Conservation (phyloP, 2,329 filamentous ascomycete species). For the Pseudocercospora crystallina region DNA sequence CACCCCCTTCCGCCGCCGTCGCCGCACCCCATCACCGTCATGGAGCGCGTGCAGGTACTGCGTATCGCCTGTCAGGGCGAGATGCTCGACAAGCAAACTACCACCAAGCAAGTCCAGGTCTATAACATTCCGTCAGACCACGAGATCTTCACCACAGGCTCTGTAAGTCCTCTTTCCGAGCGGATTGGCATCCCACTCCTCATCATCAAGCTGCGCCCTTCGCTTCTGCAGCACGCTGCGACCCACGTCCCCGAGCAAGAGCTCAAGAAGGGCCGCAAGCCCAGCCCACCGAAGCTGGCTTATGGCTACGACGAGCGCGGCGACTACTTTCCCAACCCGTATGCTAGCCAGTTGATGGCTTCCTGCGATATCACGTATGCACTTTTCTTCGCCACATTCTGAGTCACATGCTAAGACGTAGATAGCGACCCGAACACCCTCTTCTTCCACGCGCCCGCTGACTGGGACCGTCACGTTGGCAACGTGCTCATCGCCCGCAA, state of each 20-base stretch:
- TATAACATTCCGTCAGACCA: background rate
- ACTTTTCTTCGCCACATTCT: background rate
- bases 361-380: background rate
- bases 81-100: background rate
- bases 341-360: slow-evolving; percentile 1
- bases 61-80: slow-evolving; percentile 5
- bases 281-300: background rate
- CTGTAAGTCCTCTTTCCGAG: background rate
- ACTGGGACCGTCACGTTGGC: slow-evolving; percentile 1
- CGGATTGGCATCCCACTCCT: background rate
- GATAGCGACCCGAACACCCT: no score
- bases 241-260: background rate
- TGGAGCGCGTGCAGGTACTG: background rate
- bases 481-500: slow-evolving; percentile 5
- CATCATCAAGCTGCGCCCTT: slow-evolving; percentile 3
- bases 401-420: background rate
- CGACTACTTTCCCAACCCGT: background rate
- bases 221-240: background rate
- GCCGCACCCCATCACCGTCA: no score
- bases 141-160: slow-evolving; percentile 3
- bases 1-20: no score
- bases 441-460: background rate
- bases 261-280: background rate
- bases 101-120: slow-evolving; percentile 3
- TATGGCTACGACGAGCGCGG: no score